Conservation (phyloP, 1,139 yeast genomes). For the Candida frijolesensis region DNA sequence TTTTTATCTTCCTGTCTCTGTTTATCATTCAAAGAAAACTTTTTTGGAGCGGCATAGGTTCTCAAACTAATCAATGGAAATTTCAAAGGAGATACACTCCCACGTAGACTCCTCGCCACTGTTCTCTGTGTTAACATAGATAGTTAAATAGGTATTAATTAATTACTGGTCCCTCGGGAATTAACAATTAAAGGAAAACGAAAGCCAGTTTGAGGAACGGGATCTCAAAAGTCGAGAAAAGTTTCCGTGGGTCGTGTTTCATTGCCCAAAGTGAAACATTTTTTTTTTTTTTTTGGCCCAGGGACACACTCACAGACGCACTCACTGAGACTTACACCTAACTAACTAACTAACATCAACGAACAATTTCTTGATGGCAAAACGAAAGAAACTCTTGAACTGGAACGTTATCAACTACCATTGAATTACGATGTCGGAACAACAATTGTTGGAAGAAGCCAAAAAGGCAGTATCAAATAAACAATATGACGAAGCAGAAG, state of each 20-base stretch:
- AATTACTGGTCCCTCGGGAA: background rate
- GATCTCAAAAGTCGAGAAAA: background rate
- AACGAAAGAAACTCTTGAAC: background rate
- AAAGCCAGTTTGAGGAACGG: background rate
- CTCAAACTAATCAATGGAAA: background rate
- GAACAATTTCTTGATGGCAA: slow-evolving; percentile 6
- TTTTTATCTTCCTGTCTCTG: slow-evolving; percentile 27
- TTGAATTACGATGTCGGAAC: slow-evolving; percentile 18
- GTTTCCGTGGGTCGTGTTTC: background rate
- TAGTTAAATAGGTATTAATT: background rate
- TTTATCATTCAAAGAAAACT: slow-evolving; percentile 32
- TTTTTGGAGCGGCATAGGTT: slow-evolving; percentile 22
- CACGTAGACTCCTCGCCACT: background rate
- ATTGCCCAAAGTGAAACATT: background rate
- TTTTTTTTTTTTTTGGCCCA: background rate
- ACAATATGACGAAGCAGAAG: slow-evolving; percentile 58
- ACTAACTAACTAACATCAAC: background rate
- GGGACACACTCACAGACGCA: background rate
- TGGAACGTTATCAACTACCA: slow-evolving; percentile 5
- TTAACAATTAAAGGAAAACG: background rate
- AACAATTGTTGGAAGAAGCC: slow-evolving; percentile 50
- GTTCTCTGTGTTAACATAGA: slow-evolving; percentile 1
- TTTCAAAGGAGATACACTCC: background rate
- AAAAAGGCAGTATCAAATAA: slow-evolving; percentile 53
- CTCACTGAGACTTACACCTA: background rate